phyloP scores from a whole-genome alignment of 2,329 filamentous ascomycete species.

The Dendrostoma leiphaemia region DNA sequence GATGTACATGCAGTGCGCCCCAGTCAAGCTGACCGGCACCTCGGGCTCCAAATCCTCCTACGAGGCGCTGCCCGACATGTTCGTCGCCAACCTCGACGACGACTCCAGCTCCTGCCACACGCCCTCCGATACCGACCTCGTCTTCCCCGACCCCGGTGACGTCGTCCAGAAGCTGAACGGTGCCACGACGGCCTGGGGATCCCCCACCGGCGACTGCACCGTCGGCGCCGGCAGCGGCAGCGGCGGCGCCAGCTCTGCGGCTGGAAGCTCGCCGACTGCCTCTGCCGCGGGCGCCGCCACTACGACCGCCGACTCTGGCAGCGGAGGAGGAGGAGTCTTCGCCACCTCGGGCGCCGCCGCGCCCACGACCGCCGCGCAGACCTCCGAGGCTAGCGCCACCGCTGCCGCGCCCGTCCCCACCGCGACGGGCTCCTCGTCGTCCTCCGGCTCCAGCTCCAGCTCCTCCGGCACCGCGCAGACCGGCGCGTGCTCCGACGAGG shows the following conservation, averaged over 20 bases:
- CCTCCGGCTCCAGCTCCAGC: constrained; percentile 20
- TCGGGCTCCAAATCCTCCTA: constrained; percentile 52
- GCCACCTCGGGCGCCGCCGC: constrained; percentile 28
- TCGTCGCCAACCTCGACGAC: constrained; percentile 65
- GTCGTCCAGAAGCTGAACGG: constrained; percentile 50
- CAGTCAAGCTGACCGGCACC: constrained; percentile 61
- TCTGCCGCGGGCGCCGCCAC: constrained; percentile 23
- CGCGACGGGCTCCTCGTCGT: constrained; percentile 12
- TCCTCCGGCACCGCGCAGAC: constrained; percentile 30
- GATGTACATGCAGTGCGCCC: constrained; percentile 96
- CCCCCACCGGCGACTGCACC: constrained; percentile 26
- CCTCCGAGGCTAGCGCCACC: constrained; percentile 17
- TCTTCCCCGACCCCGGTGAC: constrained; percentile 67
- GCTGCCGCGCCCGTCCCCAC: constrained; percentile 15
- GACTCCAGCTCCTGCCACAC: constrained; percentile 56
- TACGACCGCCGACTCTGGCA: constrained; percentile 19
- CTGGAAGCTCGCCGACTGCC: constrained; percentile 18
- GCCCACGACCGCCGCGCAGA: constrained; percentile 13
- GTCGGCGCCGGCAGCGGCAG: constrained; percentile 25
- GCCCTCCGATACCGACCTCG: constrained; percentile 51
- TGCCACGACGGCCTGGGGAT: constrained; percentile 32
- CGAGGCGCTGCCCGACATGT: constrained; percentile 68
- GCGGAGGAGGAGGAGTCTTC: constrained; percentile 34
- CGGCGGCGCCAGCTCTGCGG: constrained; percentile 21
- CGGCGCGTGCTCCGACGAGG: constrained; percentile 47